phyloP scores from a whole-genome alignment of 2,329 filamentous ascomycete genomes.

The Trichoderma koningiopsis region DNA sequence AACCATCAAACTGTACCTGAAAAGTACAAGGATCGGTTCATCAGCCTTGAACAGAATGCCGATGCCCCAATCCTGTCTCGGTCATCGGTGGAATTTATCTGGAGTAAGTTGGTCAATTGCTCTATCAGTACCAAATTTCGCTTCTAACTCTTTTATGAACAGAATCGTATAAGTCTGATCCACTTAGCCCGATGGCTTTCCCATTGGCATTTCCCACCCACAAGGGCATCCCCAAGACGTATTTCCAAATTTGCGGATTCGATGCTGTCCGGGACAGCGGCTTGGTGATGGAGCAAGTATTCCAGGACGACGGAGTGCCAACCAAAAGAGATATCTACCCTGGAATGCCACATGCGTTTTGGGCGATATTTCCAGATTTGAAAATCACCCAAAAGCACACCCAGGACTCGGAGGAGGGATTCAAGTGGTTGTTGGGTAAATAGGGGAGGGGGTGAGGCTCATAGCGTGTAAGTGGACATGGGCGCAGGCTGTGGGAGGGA shows the following conservation, averaged over 20 bases:
- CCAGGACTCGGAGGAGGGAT: slow-evolving; percentile 29
- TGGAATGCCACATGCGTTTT: slow-evolving; percentile 38
- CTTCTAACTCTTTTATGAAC: not conserved
- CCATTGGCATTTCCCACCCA: slow-evolving; percentile 32
- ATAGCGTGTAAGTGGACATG: not conserved
- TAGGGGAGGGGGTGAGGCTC: not conserved
- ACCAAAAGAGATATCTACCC: slow-evolving; percentile 37
- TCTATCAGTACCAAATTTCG: not conserved
- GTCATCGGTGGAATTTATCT: slow-evolving; percentile 32
- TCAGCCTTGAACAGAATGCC: slow-evolving; percentile 36
- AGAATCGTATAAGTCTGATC: slow-evolving; percentile 35
- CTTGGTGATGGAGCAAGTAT: slow-evolving; percentile 37
- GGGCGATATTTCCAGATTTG: slow-evolving; percentile 33
- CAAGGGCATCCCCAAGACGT: slow-evolving; percentile 36
- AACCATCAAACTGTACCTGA: slow-evolving; percentile 33
- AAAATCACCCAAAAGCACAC: slow-evolving; percentile 31
- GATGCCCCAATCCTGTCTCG: slow-evolving; percentile 31
- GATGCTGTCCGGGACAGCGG: slow-evolving; percentile 37
- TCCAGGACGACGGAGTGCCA: slow-evolving; percentile 33
- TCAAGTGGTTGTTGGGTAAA: slow-evolving; percentile 31
- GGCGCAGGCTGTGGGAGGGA: not conserved
- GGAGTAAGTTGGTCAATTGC: slow-evolving; percentile 28
- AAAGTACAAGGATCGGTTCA: slow-evolving; percentile 35
- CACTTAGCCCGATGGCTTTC: slow-evolving; percentile 32
- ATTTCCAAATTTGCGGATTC: slow-evolving; percentile 38